Percentiles rank a stretch among this genome's conserved stretches.
phyloP scores from a whole-genome alignment of 1,284 basidiomycete species.

The Ceratobasidium sp. region DNA sequence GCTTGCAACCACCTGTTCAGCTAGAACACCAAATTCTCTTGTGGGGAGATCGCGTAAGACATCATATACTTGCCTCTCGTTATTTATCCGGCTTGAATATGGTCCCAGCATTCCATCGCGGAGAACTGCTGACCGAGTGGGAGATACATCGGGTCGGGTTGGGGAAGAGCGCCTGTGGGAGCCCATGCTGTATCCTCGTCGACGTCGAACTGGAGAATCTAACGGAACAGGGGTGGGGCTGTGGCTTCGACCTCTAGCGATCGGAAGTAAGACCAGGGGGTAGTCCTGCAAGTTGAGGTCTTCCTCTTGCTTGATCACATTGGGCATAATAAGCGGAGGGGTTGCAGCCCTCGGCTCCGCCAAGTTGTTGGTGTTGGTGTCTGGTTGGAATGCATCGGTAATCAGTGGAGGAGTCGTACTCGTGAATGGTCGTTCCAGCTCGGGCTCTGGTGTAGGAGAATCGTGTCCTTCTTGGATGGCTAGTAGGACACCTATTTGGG shows the following conservation, averaged over 20 bases:
- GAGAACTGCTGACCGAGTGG: neutral
- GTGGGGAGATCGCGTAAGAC: slow-evolving; percentile 16
- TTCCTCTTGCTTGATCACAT: slow-evolving; percentile 10
- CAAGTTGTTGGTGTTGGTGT: neutral
- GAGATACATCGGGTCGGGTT: too few relatives aligned
- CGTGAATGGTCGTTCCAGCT: neutral
- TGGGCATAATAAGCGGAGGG: neutral
- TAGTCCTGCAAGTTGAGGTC: neutral
- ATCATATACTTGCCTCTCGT: slow-evolving; percentile 29
- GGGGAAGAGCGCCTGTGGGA: neutral
- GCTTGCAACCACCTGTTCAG: slow-evolving; percentile 15
- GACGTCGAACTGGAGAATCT: slow-evolving; percentile 19
- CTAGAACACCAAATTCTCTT: slow-evolving; percentile 11
- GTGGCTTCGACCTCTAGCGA: slow-evolving; percentile 16
- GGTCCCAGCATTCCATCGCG: neutral
- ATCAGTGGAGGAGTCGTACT: neutral
- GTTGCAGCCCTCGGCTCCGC: neutral
- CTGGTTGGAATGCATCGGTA: neutral
- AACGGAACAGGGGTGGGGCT: slow-evolving; percentile 21
- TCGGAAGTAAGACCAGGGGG: neutral
- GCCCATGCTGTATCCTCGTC: neutral
- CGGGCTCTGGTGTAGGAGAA: neutral
- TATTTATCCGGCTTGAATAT: slow-evolving; percentile 32
- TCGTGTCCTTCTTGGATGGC: neutral
- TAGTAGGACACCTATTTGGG: slow-evolving; percentile 30